Evolutionary conservation across 805 yeast species (phyloP), one percentile per base, ranked within the genome.

Genomic region (Saccharomycopsis microspora): DNA sequence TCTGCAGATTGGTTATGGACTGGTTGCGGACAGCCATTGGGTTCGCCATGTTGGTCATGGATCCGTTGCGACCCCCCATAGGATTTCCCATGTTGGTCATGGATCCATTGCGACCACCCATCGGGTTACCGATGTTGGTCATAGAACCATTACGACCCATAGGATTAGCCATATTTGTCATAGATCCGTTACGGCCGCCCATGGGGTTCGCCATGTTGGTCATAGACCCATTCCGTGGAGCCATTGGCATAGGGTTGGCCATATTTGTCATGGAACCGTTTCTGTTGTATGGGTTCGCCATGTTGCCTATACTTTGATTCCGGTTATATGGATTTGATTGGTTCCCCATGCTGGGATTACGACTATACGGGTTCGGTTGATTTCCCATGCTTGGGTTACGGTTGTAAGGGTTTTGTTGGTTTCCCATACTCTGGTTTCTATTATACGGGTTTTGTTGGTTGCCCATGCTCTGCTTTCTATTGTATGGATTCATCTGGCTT

Each of bases 171-270:
- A 39, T 34, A 30, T 49, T 49, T 10, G 49, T 46, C 46, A 49
- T 27, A 32, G 37, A 32, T 30, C 47, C 50, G 4, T 48, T 46
- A 41, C 44, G 41, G 9, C 47, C 46, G 32, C 41, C 40, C 35
- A 35, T 39, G 3, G 52, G 54, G 39, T 51, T 51, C 29, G 36
- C 43, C 51, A 45, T 42, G 31, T 48, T 51, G 5, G 44, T 39
- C 42, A 51, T n/a, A 10, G 44, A 35, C 8, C 50, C 51, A 42
- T 41, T 50, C 32, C 44, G 47, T 30, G 36, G 40, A 9, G 32
- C 46, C 43, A 43, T 44, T n/a, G 11, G 27, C 42, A 42, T 39
- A 5, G 52, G 52, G 37, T 51, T 51, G 7, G 34, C 44, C 44
- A 45, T 43, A 30, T 48, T 51, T 27, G 46, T 41, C 46, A 50